phyloP scores from a whole-genome alignment of 306 rosid genomes.

The Pyrus betulifolia region DNA sequence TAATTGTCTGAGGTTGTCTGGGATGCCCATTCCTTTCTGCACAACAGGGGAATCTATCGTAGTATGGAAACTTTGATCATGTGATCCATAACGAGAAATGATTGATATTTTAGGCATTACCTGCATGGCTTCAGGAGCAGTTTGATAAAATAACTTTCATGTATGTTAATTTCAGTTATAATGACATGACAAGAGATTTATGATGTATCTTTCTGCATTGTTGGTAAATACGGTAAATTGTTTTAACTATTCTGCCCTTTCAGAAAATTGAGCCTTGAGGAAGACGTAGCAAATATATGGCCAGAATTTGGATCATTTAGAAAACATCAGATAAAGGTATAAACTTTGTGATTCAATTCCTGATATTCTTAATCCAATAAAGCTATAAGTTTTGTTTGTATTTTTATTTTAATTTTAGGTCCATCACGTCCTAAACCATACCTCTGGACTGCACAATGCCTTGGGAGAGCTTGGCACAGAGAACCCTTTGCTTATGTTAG shows the following conservation, averaged over 20 bases:
- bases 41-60: background rate
- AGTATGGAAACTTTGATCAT: background rate
- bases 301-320: slow-evolving; percentile 75
- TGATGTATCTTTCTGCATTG: background rate
- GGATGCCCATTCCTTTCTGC: background rate
- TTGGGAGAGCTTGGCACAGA: slow-evolving; percentile 43
- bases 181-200: background rate
- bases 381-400: background rate
- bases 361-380: slow-evolving; percentile 4
- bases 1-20: background rate
- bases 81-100: background rate
- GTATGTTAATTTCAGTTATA: background rate
- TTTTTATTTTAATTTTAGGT: slow-evolving; percentile 40
- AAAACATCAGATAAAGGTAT: slow-evolving; percentile 76
- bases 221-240: background rate
- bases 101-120: background rate
- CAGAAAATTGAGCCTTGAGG: slow-evolving; percentile 81
- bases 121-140: background rate
- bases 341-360: slow-evolving; percentile 6
- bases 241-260: background rate
- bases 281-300: slow-evolving; percentile 78
- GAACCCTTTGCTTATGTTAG: slow-evolving; percentile 59
- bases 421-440: slow-evolving; percentile 95
- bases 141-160: background rate
- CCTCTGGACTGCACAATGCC: slow-evolving; percentile 95